Conservation (phyloP, 2,329 filamentous ascomycete genomes). For the Bipolaris sorokiniana region DNA sequence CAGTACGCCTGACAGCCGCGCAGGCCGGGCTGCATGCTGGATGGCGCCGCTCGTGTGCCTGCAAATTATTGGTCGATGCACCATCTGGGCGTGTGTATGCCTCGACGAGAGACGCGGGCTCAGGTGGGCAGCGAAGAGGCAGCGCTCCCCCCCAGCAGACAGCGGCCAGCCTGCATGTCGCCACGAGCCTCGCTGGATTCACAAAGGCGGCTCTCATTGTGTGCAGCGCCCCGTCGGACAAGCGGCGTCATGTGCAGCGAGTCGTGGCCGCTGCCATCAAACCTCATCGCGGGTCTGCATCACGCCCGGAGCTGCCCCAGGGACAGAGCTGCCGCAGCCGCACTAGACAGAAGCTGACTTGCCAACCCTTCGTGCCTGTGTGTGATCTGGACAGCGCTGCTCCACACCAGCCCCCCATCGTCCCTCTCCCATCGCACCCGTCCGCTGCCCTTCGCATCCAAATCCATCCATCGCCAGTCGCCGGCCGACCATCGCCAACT, state of each 20-base stretch:
- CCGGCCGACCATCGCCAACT: conserved; percentile 21
- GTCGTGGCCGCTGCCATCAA: conserved; percentile 19
- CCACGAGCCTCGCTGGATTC: conserved; percentile 14
- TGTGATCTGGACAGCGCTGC: conserved; percentile 27
- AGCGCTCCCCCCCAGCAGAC: conserved; percentile 12
- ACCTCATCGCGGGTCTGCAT: conserved; percentile 31
- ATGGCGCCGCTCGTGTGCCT: conserved; percentile 14
- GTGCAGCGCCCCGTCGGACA: conserved; percentile 6
- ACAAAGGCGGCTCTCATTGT: conserved; percentile 3
- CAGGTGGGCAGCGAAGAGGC: conserved; percentile 21
- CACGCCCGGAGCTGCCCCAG: conserved; percentile 23
- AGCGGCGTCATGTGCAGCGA: conserved; percentile 3
- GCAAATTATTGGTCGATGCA: conserved; percentile 20
- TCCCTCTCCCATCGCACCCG: conserved; percentile 15
- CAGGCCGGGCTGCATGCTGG: conserved; percentile 16
- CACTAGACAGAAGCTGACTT: conserved; percentile 38
- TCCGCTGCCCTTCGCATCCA: conserved; percentile 14
- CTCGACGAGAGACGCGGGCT: conserved; percentile 22
- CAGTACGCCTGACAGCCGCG: conserved; percentile 1
- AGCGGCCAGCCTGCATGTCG: conserved; percentile 5
- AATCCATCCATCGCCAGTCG: conserved; percentile 12
- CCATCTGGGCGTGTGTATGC: conserved; percentile 20
- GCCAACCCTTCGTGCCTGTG: conserved; percentile 21
- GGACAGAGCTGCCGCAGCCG: conserved; percentile 31
- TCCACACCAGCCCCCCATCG: conserved; percentile 23